Evolutionary conservation across 2,329 filamentous ascomycete genomes (phyloP).

Genomic region (Xylariaceae sp.): DNA sequence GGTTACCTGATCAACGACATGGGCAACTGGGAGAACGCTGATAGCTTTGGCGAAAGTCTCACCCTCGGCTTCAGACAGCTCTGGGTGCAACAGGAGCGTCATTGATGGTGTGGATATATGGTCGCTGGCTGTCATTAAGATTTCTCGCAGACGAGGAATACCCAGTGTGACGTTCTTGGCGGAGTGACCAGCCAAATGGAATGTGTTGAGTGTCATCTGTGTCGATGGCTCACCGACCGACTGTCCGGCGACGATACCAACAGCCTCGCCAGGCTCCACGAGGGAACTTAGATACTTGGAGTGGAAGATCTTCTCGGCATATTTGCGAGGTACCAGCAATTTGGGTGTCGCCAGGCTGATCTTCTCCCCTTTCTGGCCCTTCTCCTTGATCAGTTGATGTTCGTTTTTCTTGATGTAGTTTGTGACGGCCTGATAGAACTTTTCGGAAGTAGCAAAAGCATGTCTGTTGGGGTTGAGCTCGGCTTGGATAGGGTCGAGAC

Average conservation of each 20-base stretch:
- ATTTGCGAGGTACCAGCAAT: conserved; percentile 47
- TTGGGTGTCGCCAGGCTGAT: conserved; percentile 25
- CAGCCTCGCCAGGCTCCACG: conserved; percentile 91
- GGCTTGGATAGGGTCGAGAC: conserved; percentile 69
- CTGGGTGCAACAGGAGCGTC: conserved; percentile 72
- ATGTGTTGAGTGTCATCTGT: conserved; percentile 99
- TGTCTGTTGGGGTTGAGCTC: conserved; percentile 69
- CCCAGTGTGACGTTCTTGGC: conserved; percentile 98
- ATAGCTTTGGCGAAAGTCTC: conserved; percentile 88
- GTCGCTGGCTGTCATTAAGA: conserved; percentile 92
- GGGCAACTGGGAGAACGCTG: conserved; percentile 74
- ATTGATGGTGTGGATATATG: conserved; percentile 87
- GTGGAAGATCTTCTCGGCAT: conserved; percentile 77
- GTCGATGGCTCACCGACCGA: conserved; percentile 96
- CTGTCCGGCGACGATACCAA: conserved; percentile 93
- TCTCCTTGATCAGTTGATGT: conserved; percentile 51
- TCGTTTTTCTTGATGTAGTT: conserved; percentile 76
- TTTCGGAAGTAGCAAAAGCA: conserved; percentile 83
- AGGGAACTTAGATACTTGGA: conserved; percentile 90
- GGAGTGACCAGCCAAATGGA: conserved; percentile 97
- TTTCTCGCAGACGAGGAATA: conserved; percentile 95
- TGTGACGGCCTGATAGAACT: conserved; percentile 66
- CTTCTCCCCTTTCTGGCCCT: conserved; percentile 42
- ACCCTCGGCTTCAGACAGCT: conserved; percentile 61
- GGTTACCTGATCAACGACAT: conserved; percentile 74